Evolutionary conservation across 2,329 filamentous ascomycete genomes (phyloP), one percentile per base, ranked within the genome.

Genomic region (Diplocarpon mali): DNA sequence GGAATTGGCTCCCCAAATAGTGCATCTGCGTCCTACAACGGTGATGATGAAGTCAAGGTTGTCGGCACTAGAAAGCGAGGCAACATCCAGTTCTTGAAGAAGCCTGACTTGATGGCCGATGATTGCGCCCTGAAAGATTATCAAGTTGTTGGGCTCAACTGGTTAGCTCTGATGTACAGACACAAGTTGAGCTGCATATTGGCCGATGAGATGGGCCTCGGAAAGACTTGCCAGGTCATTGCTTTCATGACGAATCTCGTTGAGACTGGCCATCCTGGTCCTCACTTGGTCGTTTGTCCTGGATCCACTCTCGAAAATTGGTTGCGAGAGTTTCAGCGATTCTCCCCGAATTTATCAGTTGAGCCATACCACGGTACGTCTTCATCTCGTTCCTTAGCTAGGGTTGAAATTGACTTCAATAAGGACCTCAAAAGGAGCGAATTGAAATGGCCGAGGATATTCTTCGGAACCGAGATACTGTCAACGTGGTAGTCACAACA

Each of bases 151-250:
- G 92, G 92, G 3, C 73, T 98, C 41, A 96, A 96, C 60, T 98
- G 92, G 92, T 75, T 98, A 59, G 79, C 81, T 44, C 67, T 96
- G 37, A 72, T 98, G 12, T 94, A 87, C 66, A 73, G 80, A 42
- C 80, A 85, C 46, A 73, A 80, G 24, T 75, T 93, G 41, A 90
- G 86, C 37, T 90, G 88, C 51, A 96, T 98, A 45, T 70, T 98
- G 14, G 92, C 92, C 1, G 92, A 98, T 61, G 92, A 98, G 61
- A 98, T 98, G 92, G 92, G 85, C 41, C 69, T 90, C 34, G 92
- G 92, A 37, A 98, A 98, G 70, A 98, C 92, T 0, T 95, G 88
- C 57, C 90, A 98, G 59, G 87, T 96, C 50, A 95, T 98, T 54
- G 80, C 87, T 0, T 87, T 98, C 57, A 72, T 98, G 37, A 84